Base-by-base conservation (phyloP, 2,329 filamentous ascomycete genomes). In the Helminthosporium solani region DNA sequence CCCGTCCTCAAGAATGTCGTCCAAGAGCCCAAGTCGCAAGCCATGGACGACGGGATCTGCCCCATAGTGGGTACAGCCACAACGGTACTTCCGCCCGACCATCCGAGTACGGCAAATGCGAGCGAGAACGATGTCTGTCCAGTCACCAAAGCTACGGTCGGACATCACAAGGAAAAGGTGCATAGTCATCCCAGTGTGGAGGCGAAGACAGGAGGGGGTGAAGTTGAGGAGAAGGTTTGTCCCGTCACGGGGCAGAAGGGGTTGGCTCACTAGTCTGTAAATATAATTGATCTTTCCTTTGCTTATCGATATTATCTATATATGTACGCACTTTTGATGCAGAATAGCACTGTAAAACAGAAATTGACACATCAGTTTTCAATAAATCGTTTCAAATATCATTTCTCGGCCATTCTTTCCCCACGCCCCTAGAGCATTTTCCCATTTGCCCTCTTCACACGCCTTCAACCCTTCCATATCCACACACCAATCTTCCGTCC, bases 21-120 rank as follows among this genome's bases (percentile, higher is more conserved):
- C 44, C 63, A 61, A 30, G 50, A 66, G 49, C 60, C 64, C 34
- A 67, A 62, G 47, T 63, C 62, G 16, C 61, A 71, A 40, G 64
- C 63, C 37, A 64, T 75, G 55, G 70, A 72, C 23, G 70, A 75
- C 44, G 71, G 66, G 2, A 67, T 72, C 1, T 75, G 73, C 54
- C 73, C 73, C 1, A 66, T 75, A 9, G 70, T 75, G 1, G 73
- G 73, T n/a, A 67, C 71, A 3, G 73, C 73, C 1, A 70, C 66
- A 2, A 66, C 63, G 2, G 57, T 73, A 15, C 60, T 75, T 7
- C 73, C 73, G 5, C 73, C 73, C 8, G 65, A 70, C 27, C 73
- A 75, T 50, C 73, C 73, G 2, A 60, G 64, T 35, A 61, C 72
- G 48, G 64, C 58, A 11, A 64, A 69, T 47, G 67, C 69, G 30